phyloP scores from a whole-genome alignment of 495 filamentous ascomycete genomes.

The Amniculicola lignicola region DNA sequence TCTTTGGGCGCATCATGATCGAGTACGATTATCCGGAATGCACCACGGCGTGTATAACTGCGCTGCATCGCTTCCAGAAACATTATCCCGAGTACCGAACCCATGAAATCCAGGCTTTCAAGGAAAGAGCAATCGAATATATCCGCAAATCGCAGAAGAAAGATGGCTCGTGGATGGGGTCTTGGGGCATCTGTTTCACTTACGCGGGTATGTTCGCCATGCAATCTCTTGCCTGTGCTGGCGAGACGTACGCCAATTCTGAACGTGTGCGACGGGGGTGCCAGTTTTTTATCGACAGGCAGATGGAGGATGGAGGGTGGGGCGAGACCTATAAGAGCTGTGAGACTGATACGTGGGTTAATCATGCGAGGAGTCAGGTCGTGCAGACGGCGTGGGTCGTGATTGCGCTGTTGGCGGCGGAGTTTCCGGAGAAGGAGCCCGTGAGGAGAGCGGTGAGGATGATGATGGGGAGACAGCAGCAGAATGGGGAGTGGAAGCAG shows the following conservation, averaged over 20 bases:
- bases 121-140: constrained; percentile 67
- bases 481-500: constrained; percentile 90
- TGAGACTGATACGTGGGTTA: constrained; percentile 60
- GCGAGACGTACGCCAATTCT: constrained; percentile 76
- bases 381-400: constrained; percentile 91
- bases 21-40: constrained; percentile 98
- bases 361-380: constrained; percentile 70
- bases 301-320: constrained; percentile 89
- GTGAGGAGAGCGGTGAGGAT: constrained; percentile 73
- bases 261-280: constrained; percentile 68
- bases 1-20: constrained; percentile 96
- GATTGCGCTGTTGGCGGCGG: constrained; percentile 78
- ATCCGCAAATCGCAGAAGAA: constrained; percentile 75
- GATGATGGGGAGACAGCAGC: constrained; percentile 78
- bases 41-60: constrained; percentile 92
- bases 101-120: constrained; percentile 69
- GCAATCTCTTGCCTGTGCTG: constrained; percentile 75
- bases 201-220: constrained; percentile 95
- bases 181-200: constrained; percentile 96
- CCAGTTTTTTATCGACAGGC: constrained; percentile 77
- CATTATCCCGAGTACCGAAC: constrained; percentile 76
- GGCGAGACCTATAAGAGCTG: constrained; percentile 88
- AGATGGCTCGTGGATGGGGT: constrained; percentile 93
- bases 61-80: constrained; percentile 74
- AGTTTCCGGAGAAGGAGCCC: constrained; percentile 71